A percentile compares a stretch with the other conserved stretches of the same genome.
phyloP scores from a whole-genome alignment of 2,329 filamentous ascomycete species.

The Hymenoscyphus albidus region DNA sequence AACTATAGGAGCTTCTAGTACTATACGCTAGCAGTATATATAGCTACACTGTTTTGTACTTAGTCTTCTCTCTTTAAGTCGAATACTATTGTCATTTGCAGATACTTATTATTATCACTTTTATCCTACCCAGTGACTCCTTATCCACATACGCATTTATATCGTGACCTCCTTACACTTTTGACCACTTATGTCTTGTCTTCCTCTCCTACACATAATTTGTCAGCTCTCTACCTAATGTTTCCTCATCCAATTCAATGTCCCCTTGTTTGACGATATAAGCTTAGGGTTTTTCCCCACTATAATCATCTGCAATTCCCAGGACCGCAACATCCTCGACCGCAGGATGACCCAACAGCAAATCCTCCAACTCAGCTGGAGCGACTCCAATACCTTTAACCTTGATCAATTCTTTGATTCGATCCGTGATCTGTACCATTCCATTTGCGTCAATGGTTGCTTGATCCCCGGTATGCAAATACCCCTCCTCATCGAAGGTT shows the following conservation, averaged over 20 bases:
- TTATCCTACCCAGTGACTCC: no score
- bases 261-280: conserved; percentile 48
- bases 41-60: no score
- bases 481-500: conserved; percentile 58
- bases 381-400: conserved; percentile 43
- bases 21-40: no score
- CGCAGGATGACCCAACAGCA: conserved; percentile 33
- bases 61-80: no score
- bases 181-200: conserved; percentile 53
- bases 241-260: conserved; percentile 20
- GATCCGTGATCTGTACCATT: conserved; percentile 75
- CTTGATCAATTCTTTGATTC: conserved; percentile 60
- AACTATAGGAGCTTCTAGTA: no score
- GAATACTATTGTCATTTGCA: no score
- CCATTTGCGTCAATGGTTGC: conserved; percentile 57
- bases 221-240: conserved; percentile 41
- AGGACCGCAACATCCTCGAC: conserved; percentile 59
- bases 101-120: no score
- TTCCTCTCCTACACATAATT: conserved; percentile 51
- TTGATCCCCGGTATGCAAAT: conserved; percentile 67
- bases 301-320: conserved; percentile 45
- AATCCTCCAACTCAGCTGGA: conserved; percentile 42
- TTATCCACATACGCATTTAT: no score
- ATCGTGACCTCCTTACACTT: no score
- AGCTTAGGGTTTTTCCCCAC: conserved; percentile 48